Base-by-base conservation (phyloP, 1,139 yeast genomes). In the Insectozyma bohioensis region DNA sequence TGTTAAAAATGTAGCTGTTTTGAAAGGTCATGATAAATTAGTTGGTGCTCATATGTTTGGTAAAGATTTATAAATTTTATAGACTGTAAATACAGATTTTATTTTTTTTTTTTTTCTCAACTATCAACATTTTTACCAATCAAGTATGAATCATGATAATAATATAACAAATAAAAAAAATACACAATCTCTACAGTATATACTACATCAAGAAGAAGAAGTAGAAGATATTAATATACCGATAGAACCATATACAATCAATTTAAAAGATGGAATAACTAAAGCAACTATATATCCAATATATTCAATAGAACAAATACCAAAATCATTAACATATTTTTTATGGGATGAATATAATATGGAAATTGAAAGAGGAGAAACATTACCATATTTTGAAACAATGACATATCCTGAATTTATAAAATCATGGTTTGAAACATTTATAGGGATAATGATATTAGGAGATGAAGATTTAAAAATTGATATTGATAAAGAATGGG, bases 221-320 rank as follows among this genome's bases (percentile, higher is more conserved):
- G n/a, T n/a, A n/a, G n/a, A n/a, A n/a, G n/a, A n/a, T n/a, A n/a
- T n/a, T n/a, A n/a, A n/a, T n/a, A n/a, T n/a, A n/a, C n/a, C n/a
- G n/a, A n/a, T n/a, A n/a, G n/a, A n/a, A 9, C 22, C 28, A 19
- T 67, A 74, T 47, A 85, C 95, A 1, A 86, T 88, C 3, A 61
- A 86, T 17, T 67, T 88, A 20, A 83, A 85, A 52, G 97, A 90
- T 56, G 92, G 92, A 8, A 90, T 85, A 48, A 87, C 96, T 1
- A 80, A 90, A 1, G 97, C 97, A 1, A 88, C 97, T 5, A 81
- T 90, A 40, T 87, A 87, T 51, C 97, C 98, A 3, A 75, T 92
- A 12, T 76, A 79, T 44, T 72, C 78, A 16, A 69, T 80, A 0
- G 67, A 66, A 16, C 75, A 71, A 16, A 63, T 92, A 11, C 97